These are phyloP conservation scores for Rhododendron henanense DNA, from an alignment of 148 eudicot genomes.

Conservation along the genomic window DNA sequence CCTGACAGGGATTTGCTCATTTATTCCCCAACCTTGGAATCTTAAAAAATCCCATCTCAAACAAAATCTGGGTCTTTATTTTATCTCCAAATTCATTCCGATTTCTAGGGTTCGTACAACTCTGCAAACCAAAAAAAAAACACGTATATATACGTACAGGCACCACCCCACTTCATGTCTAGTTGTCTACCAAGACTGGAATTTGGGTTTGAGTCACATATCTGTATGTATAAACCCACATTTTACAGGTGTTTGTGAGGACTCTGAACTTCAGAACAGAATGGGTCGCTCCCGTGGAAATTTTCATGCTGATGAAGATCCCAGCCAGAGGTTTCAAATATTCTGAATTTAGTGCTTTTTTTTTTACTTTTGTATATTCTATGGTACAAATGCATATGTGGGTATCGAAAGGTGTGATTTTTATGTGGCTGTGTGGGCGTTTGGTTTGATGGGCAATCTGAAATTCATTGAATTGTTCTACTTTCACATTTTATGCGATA, in stretches of 20 bases:
- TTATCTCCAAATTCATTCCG: background rate
- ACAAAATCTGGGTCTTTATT: background rate
- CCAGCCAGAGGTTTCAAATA: constrained; percentile 37
- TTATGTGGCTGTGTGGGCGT: background rate
- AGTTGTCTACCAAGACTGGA: too few species aligned
- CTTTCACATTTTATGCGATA: background rate
- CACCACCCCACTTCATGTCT: background rate
- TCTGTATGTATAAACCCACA: background rate
- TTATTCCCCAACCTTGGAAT: background rate
- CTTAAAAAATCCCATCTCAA: background rate
- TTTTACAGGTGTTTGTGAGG: constrained; percentile 6
- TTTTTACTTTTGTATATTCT: background rate
- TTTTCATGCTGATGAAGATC: constrained; percentile 49
- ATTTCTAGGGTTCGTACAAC: constrained; percentile 11
- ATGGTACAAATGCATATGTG: background rate
- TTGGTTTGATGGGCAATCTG: background rate
- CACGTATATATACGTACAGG: background rate
- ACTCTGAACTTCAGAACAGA: background rate
- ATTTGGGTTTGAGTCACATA: background rate
- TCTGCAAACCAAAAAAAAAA: too few species aligned
- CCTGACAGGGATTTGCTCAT: background rate
- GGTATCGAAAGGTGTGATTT: background rate
- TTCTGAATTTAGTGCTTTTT: background rate
- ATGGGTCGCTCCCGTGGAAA: constrained; percentile 57
- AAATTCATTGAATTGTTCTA: background rate